These are phyloP conservation scores for Xylaria bambusicola DNA, from an alignment of 495 filamentous ascomycete species.

Conservation along the genomic window DNA sequence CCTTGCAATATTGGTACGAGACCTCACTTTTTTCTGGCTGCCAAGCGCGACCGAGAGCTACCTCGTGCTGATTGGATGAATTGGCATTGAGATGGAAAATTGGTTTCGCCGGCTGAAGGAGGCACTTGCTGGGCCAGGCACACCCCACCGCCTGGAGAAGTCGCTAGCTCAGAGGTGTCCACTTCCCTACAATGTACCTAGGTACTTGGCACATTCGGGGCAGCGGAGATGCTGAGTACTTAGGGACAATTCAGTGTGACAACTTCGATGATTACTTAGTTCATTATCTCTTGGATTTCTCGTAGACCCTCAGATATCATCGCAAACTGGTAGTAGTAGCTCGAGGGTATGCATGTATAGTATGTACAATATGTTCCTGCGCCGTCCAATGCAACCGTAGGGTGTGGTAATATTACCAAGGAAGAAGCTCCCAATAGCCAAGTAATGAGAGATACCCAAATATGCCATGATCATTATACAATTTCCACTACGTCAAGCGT, in stretches of 20 bases:
- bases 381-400: constrained; percentile 17
- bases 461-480: constrained; percentile 1
- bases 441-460: not conserved
- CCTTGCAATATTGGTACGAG: not conserved
- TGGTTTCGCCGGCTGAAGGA: constrained; percentile 28
- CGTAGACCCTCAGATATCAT: not conserved
- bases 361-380: constrained; percentile 10
- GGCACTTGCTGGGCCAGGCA: too few relatives aligned
- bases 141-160: too few relatives aligned
- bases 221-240: too few relatives aligned
- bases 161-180: too few relatives aligned
- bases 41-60: constrained; percentile 12
- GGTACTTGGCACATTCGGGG: too few relatives aligned
- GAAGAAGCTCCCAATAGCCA: not conserved
- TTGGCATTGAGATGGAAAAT: constrained; percentile 25
- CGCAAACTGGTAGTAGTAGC: not conserved
- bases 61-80: constrained; percentile 24
- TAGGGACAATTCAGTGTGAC: too few relatives aligned
- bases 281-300: too few relatives aligned
- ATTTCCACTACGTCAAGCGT: too few relatives aligned
- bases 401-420: not conserved
- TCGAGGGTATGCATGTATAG: constrained; percentile 3
- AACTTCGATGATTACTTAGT: too few relatives aligned
- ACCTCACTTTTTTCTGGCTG: constrained; percentile 26
- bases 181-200: too few relatives aligned